These are phyloP conservation scores for Austropuccinia psidii DNA, from an alignment of 1,284 basidiomycete species.

Conservation along the genomic window DNA sequence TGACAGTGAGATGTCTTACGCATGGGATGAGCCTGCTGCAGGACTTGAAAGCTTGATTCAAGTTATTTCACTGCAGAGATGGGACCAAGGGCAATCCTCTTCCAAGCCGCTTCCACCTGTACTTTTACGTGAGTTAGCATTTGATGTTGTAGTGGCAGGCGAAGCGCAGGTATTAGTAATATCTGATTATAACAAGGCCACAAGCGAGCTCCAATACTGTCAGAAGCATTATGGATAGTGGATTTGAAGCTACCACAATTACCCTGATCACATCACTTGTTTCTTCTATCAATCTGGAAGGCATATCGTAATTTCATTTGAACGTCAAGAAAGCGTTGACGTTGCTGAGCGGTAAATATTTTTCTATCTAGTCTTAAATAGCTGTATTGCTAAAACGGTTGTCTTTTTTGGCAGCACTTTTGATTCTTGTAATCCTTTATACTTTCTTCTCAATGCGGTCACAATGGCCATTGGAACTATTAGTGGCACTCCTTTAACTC, in stretches of 20 bases:
- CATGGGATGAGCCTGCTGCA: constrained; percentile 37
- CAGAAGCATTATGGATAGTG: constrained; percentile 60
- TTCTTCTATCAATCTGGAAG: constrained; percentile 71
- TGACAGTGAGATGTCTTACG: constrained; percentile 22
- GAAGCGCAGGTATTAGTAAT: too few species aligned
- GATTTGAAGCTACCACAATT: constrained; percentile 73
- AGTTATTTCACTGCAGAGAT: constrained; percentile 16
- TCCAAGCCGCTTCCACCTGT: too few species aligned
- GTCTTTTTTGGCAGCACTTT: constrained; percentile 52
- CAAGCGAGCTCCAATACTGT: constrained; percentile 68
- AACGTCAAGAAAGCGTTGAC: constrained; percentile 88
- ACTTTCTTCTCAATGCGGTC: constrained; percentile 85
- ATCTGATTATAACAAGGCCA: too few species aligned
- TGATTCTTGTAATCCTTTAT: constrained; percentile 81
- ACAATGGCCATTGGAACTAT: constrained; percentile 97
- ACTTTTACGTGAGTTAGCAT: too few species aligned
- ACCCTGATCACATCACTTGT: constrained; percentile 64
- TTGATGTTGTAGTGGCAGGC: too few species aligned
- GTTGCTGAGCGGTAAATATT: constrained; percentile 75
- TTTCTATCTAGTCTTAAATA: too few species aligned
- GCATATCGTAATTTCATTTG: constrained; percentile 92
- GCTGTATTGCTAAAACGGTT: background rate
- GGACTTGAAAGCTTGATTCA: constrained; percentile 31
- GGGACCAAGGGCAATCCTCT: too few species aligned
- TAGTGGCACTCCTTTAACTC: constrained; percentile 89